These are phyloP conservation scores for Tripidium arundinaceum DNA, from an alignment of 202 grass and related monocot genomes.

Conservation along the genomic window DNA sequence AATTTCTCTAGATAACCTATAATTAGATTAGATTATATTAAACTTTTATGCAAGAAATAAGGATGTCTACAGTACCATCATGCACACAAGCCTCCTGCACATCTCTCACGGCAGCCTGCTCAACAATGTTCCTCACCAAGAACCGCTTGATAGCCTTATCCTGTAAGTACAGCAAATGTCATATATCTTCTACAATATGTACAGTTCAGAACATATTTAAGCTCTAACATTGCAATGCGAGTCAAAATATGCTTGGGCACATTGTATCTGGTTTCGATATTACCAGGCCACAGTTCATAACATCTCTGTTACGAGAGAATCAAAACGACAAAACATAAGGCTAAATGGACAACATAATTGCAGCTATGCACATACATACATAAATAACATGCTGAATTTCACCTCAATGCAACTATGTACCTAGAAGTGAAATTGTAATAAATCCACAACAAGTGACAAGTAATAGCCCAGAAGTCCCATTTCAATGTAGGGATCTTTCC, in stretches of 20 bases:
- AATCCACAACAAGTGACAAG: neutral
- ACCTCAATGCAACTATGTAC: neutral
- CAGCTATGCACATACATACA: neutral
- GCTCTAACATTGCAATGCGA: neutral
- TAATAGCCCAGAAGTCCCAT: no score
- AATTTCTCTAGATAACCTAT: neutral
- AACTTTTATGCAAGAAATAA: neutral
- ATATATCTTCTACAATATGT: neutral
- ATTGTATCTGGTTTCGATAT: neutral
- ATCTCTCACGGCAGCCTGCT: constrained; percentile 80
- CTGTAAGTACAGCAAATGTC: neutral
- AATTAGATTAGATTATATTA: neutral
- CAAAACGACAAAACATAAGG: neutral
- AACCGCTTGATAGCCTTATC: constrained; percentile 91
- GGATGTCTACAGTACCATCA: constrained; percentile 29
- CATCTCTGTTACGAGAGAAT: neutral
- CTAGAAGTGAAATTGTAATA: neutral
- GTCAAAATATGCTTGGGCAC: neutral
- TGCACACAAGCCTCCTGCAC: constrained; percentile 77
- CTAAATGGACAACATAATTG: neutral
- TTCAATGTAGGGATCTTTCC: no score
- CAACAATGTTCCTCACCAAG: constrained; percentile 80
- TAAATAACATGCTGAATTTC: no score
- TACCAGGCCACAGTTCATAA: neutral
- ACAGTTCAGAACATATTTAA: neutral